Evolutionary conservation across 225 moss, liverwort and hornwort species (phyloP).

Genomic region (Bryum argenteum): DNA sequence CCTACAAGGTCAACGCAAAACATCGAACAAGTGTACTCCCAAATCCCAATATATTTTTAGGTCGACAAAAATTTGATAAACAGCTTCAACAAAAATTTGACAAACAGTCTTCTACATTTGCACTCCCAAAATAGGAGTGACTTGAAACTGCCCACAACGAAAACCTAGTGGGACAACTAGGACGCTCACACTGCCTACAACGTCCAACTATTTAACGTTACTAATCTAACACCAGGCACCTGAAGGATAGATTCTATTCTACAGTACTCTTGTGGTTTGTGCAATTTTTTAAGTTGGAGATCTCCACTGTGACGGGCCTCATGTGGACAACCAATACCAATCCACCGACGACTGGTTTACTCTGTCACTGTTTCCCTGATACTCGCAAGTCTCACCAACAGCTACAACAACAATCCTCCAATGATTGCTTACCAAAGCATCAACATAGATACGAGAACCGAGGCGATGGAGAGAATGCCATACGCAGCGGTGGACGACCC

Average conservation of each 20-base stretch:
- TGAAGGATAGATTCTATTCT: background rate
- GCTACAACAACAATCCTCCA: background rate
- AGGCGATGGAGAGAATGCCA: background rate
- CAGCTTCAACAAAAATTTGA: background rate
- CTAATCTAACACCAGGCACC: background rate
- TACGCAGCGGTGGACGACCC: background rate
- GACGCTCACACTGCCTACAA: background rate
- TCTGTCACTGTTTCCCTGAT: constrained; percentile 5
- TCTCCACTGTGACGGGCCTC: constrained; percentile 4
- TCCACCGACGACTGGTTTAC: background rate
- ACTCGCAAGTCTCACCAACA: background rate
- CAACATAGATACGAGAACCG: constrained; percentile 16
- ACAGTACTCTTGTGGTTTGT: background rate
- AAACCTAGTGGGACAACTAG: no score
- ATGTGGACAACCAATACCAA: background rate
- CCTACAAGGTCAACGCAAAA: no score
- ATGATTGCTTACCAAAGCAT: constrained; percentile 1
- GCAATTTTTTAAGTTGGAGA: background rate
- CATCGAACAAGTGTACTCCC: no score
- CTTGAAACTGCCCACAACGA: constrained; percentile 9
- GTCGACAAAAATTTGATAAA: no score
- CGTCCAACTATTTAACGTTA: background rate
- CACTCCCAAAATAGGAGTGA: background rate
- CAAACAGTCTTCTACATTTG: background rate
- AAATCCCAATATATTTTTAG: no score